These are phyloP conservation scores for Cladosporium sphaerospermum DNA, from an alignment of 2,329 filamentous ascomycete genomes.

Conservation along the genomic window DNA sequence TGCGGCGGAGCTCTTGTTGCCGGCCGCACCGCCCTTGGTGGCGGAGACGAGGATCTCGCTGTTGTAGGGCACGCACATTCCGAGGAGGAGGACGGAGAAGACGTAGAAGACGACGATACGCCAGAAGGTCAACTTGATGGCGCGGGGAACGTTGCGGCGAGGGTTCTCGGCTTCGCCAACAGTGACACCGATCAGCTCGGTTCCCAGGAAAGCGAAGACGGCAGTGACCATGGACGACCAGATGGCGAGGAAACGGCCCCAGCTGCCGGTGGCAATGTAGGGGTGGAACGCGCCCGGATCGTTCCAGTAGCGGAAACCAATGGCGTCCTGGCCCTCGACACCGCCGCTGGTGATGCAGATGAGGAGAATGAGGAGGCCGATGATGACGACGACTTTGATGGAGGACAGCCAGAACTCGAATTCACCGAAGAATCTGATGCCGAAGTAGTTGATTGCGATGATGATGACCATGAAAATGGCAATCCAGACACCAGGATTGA, in stretches of 20 bases:
- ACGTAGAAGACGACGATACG: constrained; percentile 78
- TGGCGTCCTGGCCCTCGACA: constrained; percentile 25
- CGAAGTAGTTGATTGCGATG: constrained; percentile 42
- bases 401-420: constrained; percentile 45
- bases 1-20: constrained; percentile 35
- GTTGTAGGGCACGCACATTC: constrained; percentile 72
- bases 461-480: constrained; percentile 48
- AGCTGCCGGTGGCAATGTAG: constrained; percentile 30
- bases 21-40: constrained; percentile 33
- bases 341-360: constrained; percentile 28
- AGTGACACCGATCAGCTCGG: constrained; percentile 70
- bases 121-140: constrained; percentile 75
- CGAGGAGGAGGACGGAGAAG: constrained; percentile 65
- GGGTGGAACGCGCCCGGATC: constrained; percentile 40
- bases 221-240: constrained; percentile 58
- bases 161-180: constrained; percentile 77
- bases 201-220: constrained; percentile 72
- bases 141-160: constrained; percentile 66
- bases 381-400: constrained; percentile 42
- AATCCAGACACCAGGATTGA: constrained; percentile 77
- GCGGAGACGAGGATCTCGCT: constrained; percentile 48
- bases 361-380: constrained; percentile 41
- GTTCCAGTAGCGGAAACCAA: constrained; percentile 39
- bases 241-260: constrained; percentile 41
- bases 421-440: constrained; percentile 56